phyloP scores from a whole-genome alignment of 768 basidiomycete genomes.

The Austroboletus eburneus region DNA sequence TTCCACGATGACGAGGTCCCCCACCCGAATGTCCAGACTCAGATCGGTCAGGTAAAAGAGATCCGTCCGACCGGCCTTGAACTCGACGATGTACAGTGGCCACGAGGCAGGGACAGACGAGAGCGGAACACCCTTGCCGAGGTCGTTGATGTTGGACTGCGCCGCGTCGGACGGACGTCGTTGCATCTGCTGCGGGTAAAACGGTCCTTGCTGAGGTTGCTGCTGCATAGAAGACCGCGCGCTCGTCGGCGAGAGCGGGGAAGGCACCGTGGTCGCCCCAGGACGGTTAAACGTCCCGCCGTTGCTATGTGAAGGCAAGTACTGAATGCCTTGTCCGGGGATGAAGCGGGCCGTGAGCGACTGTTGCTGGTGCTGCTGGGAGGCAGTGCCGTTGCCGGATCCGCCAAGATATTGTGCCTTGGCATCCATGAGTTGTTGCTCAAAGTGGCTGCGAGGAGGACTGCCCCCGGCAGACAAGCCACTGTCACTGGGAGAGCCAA shows the following conservation, averaged over 20 bases:
- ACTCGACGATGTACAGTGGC: conserved; percentile 95
- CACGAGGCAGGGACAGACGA: conserved; percentile 76
- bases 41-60: conserved; percentile 86
- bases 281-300: conserved; percentile 37
- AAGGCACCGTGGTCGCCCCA: conserved; percentile 35
- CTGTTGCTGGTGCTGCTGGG: conserved; percentile 21
- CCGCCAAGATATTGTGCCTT: conserved; percentile 33
- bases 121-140: conserved; percentile 88
- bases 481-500: conserved; percentile 59
- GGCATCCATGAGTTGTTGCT: conserved; percentile 42
- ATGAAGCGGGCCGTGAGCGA: conserved; percentile 57
- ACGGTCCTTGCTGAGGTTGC: conserved; percentile 22
- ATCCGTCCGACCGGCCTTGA: conserved; percentile 95
- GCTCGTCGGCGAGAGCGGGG: conserved; percentile 54
- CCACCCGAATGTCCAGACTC: conserved; percentile 62
- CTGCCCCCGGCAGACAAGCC: conserved; percentile 51
- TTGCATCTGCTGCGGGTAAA: conserved; percentile 30
- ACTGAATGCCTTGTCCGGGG: conserved; percentile 63
- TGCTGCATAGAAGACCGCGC: conserved; percentile 28
- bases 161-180: conserved; percentile 40
- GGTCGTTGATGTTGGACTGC: conserved; percentile 41
- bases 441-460: conserved; percentile 44
- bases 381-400: conserved; percentile 15
- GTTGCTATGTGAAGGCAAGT: conserved; percentile 38
- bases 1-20: conserved; percentile 94